These are phyloP conservation scores for Noccaea caerulescens DNA, from an alignment of 345 rosid species.

Conservation along the genomic window DNA sequence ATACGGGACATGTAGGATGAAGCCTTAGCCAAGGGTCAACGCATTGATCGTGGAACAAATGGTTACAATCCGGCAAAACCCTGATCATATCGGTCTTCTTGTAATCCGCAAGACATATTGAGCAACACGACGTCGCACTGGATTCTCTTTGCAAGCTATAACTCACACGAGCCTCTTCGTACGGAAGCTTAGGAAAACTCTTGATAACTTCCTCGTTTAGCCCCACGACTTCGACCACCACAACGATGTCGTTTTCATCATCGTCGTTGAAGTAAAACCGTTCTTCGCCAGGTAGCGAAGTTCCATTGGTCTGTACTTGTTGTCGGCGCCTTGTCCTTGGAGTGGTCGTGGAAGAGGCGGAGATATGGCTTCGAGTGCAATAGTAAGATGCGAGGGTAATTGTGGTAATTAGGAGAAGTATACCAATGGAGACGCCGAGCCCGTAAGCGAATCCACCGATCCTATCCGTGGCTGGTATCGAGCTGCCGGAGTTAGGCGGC, in stretches of 20 bases:
- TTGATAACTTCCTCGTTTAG: constrained; percentile 67
- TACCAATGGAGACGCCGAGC: constrained; percentile 53
- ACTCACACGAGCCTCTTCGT: constrained; percentile 60
- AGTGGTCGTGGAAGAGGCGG: constrained; percentile 32
- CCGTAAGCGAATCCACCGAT: constrained; percentile 57
- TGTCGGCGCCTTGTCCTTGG: constrained; percentile 29
- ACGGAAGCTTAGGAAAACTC: constrained; percentile 71
- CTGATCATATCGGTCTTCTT: constrained; percentile 57
- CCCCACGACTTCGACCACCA: constrained; percentile 52
- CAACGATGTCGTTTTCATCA: constrained; percentile 31
- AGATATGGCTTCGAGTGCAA: constrained; percentile 45
- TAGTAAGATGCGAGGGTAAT: constrained; percentile 49
- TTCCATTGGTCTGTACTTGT: constrained; percentile 23
- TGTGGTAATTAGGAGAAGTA: constrained; percentile 53
- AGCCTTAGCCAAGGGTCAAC: constrained; percentile 79
- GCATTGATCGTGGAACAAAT: constrained; percentile 71
- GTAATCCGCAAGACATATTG: constrained; percentile 87
- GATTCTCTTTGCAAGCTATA: constrained; percentile 49
- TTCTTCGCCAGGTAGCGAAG: constrained; percentile 15
- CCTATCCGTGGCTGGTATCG: constrained; percentile 25
- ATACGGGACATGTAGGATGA: constrained; percentile 77
- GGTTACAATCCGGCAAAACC: constrained; percentile 74
- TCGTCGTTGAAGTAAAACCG: neutral
- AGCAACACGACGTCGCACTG: constrained; percentile 60
- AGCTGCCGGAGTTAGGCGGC: constrained; percentile 27